Conservation (phyloP, 805 yeast genomes). For the Yamadazyma tumulicola region DNA sequence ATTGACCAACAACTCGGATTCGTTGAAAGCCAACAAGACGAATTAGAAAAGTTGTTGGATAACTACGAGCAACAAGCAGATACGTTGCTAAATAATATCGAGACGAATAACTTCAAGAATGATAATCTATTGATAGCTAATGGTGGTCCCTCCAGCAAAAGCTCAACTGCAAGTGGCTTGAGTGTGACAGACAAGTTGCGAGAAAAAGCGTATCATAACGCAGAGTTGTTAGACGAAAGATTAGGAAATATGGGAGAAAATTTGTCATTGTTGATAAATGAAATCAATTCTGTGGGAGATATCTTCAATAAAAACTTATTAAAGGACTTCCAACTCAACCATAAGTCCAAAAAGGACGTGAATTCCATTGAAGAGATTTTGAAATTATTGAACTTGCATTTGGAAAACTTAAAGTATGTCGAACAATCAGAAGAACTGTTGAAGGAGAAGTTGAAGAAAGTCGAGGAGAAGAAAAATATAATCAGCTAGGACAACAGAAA, state of each 20-base stretch:
- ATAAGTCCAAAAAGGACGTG: constrained; percentile 20
- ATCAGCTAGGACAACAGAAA: too few relatives aligned
- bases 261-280: constrained; percentile 69
- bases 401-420: constrained; percentile 85
- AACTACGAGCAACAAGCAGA: constrained; percentile 79
- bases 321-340: constrained; percentile 20
- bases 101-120: constrained; percentile 17
- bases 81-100: constrained; percentile 38
- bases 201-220: constrained; percentile 82
- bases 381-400: constrained; percentile 78
- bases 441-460: constrained; percentile 57
- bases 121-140: constrained; percentile 10
- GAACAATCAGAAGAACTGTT: constrained; percentile 69
- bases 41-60: constrained; percentile 75
- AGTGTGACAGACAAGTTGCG: constrained; percentile 78
- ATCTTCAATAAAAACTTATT: constrained; percentile 64
- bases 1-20: constrained; percentile 85
- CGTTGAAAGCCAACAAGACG: constrained; percentile 89
- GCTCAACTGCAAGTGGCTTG: constrained; percentile 27
- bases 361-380: constrained; percentile 66
- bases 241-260: constrained; percentile 75
- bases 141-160: constrained; percentile 11
- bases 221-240: constrained; percentile 79
- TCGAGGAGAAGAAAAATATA: constrained; percentile 17
- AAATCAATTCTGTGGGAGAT: constrained; percentile 79